These are phyloP conservation scores for Nectriaceae sp. DNA, from an alignment of 2,329 filamentous ascomycete genomes.

Conservation along the genomic window DNA sequence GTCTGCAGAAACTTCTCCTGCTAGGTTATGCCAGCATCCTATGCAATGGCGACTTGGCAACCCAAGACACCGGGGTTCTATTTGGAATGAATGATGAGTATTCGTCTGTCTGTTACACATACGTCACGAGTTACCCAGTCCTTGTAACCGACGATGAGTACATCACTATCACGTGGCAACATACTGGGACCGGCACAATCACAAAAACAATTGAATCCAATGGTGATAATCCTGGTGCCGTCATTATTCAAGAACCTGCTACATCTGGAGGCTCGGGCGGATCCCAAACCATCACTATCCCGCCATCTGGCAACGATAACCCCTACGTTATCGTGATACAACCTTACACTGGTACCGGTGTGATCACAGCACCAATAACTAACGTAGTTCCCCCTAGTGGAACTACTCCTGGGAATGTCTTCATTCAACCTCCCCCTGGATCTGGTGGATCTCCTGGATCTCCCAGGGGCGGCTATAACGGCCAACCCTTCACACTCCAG, in stretches of 20 bases:
- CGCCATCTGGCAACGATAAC: constrained; percentile 8
- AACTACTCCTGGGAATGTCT: constrained; percentile 15
- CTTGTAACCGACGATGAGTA: constrained; percentile 19
- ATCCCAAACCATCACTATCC: constrained; percentile 14
- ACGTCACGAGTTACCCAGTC: constrained; percentile 26
- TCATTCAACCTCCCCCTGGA: constrained; percentile 20
- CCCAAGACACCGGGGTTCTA: constrained; percentile 23
- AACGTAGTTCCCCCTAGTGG: constrained; percentile 13
- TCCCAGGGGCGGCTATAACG: neutral
- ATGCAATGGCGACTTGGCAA: constrained; percentile 11
- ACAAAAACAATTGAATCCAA: constrained; percentile 22
- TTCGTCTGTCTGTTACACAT: constrained; percentile 27
- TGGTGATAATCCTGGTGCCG: constrained; percentile 17
- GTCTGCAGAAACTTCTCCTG: neutral
- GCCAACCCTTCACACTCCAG: constrained; percentile 12
- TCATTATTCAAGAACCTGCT: constrained; percentile 20
- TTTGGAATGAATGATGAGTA: constrained; percentile 22
- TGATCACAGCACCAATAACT: constrained; percentile 18
- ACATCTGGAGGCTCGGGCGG: constrained; percentile 11
- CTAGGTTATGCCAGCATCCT: neutral
- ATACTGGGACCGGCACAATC: constrained; percentile 18
- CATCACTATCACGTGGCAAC: constrained; percentile 22
- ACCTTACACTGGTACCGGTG: constrained; percentile 14
- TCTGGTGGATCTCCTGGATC: neutral
- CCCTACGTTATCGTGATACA: constrained; percentile 22